A percentile compares a stretch with the other conserved stretches of the same genome.
Conservation (phyloP, 129 eudicot genomes). For the Chrysanthemum lavandulifolium region DNA sequence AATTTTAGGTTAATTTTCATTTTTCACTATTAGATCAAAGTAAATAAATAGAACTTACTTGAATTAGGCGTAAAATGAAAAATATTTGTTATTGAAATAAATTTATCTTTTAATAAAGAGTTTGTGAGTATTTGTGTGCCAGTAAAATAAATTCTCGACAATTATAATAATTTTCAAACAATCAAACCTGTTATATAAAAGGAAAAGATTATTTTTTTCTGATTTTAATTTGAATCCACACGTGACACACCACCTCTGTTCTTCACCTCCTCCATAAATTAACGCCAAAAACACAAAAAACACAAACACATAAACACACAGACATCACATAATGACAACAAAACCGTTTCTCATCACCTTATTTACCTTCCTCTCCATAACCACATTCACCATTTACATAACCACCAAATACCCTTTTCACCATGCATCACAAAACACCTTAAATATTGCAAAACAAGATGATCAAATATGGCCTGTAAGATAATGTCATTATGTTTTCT, state of each 20-base stretch:
- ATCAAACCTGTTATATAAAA: too few relatives aligned
- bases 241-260: constrained; percentile 26
- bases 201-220: too few relatives aligned
- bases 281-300: constrained; percentile 24
- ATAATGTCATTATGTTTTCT: not conserved
- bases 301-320: not conserved
- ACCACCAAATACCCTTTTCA: constrained; percentile 28
- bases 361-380: constrained; percentile 38
- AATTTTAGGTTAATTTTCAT: too few relatives aligned
- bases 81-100: too few relatives aligned
- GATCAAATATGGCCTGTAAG: constrained; percentile 84
- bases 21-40: too few relatives aligned
- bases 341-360: constrained; percentile 48
- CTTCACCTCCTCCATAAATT: constrained; percentile 21
- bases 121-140: too few relatives aligned
- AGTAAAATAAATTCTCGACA: too few relatives aligned
- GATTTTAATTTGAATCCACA: constrained; percentile 10
- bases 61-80: too few relatives aligned
- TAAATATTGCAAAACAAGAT: constrained; percentile 13
- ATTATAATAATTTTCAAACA: too few relatives aligned
- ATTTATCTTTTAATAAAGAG: too few relatives aligned
- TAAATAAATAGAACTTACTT: too few relatives aligned
- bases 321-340: constrained; percentile 48
- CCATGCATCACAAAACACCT: constrained; percentile 23
- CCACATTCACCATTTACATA: constrained; percentile 44